Evolutionary conservation across 2,329 filamentous ascomycete genomes (phyloP).

Genomic region (Xenosphaeropsis pyriputrescens): DNA sequence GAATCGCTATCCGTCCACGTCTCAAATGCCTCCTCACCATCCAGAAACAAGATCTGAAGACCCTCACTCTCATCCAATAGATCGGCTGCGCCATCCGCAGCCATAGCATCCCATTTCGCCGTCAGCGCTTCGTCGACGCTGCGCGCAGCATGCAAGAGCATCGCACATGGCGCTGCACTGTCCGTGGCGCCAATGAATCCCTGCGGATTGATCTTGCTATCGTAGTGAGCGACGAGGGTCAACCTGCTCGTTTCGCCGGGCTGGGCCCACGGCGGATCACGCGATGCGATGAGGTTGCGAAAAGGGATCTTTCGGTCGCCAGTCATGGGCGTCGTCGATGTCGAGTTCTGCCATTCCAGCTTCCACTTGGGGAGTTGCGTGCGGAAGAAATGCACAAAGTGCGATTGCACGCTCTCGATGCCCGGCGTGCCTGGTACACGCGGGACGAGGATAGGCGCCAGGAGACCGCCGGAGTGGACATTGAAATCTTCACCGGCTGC

Average conservation of each 20-base stretch:
- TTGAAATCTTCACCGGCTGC: constrained; percentile 64
- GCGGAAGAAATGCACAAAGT: constrained; percentile 74
- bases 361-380: constrained; percentile 64
- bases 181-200: constrained; percentile 92
- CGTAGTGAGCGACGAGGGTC: constrained; percentile 88
- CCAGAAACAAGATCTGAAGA: constrained; percentile 77
- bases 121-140: constrained; percentile 69
- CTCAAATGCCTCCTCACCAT: constrained; percentile 87
- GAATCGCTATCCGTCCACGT: constrained; percentile 71
- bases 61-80: constrained; percentile 62
- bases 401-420: constrained; percentile 55
- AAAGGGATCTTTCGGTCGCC: constrained; percentile 64
- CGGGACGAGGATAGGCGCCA: constrained; percentile 76
- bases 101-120: constrained; percentile 66
- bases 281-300: constrained; percentile 69
- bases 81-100: constrained; percentile 36
- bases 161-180: constrained; percentile 86
- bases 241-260: constrained; percentile 65
- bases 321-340: constrained; percentile 64
- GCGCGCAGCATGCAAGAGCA: constrained; percentile 75
- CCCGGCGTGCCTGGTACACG: constrained; percentile 80
- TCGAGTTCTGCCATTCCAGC: constrained; percentile 80
- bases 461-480: constrained; percentile 57
- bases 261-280: constrained; percentile 73
- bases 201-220: constrained; percentile 63